Evolutionary conservation across 192 early-diverging fungal genomes (phyloP), one percentile per base, ranked within the genome.

Genomic region (Backusella luteola): DNA sequence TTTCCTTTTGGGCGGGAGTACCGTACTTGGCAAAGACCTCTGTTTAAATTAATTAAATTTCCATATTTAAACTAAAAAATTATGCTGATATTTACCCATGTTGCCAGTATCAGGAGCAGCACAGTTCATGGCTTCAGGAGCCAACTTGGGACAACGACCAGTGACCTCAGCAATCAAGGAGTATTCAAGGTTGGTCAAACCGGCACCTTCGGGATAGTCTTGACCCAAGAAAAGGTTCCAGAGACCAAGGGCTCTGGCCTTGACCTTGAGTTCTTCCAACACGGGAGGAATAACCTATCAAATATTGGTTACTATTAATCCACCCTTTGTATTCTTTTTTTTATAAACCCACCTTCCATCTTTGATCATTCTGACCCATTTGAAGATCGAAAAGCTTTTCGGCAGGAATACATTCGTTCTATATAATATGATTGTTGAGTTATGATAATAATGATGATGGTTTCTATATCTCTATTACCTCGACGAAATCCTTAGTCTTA

Each of bases 21-120:
- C 98, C 98, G 84, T 97, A 99, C 84, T 97, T 97, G 42, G 94
- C 95, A 76, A 99, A 92, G 53, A 99, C 96, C 79, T 99, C 97
- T 71, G 42, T 69, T 34, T 21, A 23, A 63, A 63, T 63, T 29
- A 63, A 63, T 26, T 11, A 63, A 21, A 29, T 29, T 29, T 29
- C 56, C 53, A 23, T 63, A 26, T 49, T 19, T 49, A 49, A 2
- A 6, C 4, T 49, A 19, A 29, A 63, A 29, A 63, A 63, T 63
- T 29, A 63, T 63, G 56, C 56, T 56, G 17, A 5, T 9, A 14
- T 44, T 71, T 46, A 71, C 70, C 70, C 97, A 99, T 99, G 88
- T 99, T 99, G 72, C 98, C 98, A 6, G 98, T 98, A 80, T 99
- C 98, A 17, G 97, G 97, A 21, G 96, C 95, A 52, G 90, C 88